Conservation (phyloP, 371 early-diverging fungal genomes). For the Blakeslea trispora region DNA sequence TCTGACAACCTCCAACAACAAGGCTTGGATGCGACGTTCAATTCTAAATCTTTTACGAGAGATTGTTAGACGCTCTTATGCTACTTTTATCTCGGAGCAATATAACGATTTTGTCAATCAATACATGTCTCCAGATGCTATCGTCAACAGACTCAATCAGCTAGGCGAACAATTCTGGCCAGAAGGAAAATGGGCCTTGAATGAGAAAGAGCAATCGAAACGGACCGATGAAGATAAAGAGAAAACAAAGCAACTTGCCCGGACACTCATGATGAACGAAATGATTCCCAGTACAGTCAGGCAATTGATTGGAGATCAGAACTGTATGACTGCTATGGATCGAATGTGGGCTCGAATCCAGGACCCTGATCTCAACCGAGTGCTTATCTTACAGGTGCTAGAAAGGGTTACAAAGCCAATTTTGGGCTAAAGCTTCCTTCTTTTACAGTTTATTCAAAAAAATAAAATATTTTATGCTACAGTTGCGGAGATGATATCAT, state of each 20-base stretch:
- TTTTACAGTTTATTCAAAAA: too few relatives aligned
- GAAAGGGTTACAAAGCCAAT: constrained; percentile 47
- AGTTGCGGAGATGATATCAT: too few relatives aligned
- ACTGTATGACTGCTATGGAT: constrained; percentile 49
- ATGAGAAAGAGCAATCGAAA: constrained; percentile 6
- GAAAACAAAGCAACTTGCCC: constrained; percentile 29
- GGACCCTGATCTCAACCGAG: constrained; percentile 40
- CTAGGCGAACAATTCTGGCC: constrained; percentile 41
- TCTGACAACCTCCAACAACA: constrained; percentile 45
- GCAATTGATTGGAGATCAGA: constrained; percentile 53
- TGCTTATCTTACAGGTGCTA: constrained; percentile 43
- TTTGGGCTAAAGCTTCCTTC: constrained; percentile 28
- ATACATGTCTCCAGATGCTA: constrained; percentile 36
- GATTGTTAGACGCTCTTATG: constrained; percentile 46
- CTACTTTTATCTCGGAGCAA: constrained; percentile 39
- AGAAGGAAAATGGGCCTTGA: constrained; percentile 29
- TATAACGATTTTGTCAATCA: constrained; percentile 38
- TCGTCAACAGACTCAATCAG: constrained; percentile 23
- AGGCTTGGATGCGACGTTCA: constrained; percentile 49
- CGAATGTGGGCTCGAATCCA: constrained; percentile 48
- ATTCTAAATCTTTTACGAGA: constrained; percentile 41
- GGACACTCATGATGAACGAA: constrained; percentile 31
- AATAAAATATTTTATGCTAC: too few relatives aligned
- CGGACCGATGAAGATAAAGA: constrained; percentile 40
- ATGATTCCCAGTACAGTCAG: constrained; percentile 44